These are phyloP conservation scores for Copromyces sp. DNA, from an alignment of 495 filamentous ascomycete genomes.

Conservation along the genomic window DNA sequence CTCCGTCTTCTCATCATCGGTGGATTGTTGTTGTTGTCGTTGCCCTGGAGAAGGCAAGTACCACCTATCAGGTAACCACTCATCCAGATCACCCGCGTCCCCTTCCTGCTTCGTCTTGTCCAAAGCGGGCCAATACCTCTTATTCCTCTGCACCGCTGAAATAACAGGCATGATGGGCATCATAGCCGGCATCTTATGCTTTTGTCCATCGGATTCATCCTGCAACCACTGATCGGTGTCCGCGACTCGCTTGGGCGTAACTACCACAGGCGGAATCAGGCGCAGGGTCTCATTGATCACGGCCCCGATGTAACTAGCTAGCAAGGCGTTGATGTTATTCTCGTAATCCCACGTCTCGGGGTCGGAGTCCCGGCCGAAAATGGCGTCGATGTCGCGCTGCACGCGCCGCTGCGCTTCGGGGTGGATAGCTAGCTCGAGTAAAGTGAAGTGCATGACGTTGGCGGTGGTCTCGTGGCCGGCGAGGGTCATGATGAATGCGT, in stretches of 20 bases:
- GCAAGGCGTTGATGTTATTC: constrained; percentile 41
- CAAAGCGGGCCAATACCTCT: constrained; percentile 48
- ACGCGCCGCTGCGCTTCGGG: constrained; percentile 45
- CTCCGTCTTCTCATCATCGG: background rate
- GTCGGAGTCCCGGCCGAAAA: constrained; percentile 38
- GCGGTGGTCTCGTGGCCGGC: constrained; percentile 68
- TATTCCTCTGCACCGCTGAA: constrained; percentile 47
- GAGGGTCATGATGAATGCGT: constrained; percentile 61
- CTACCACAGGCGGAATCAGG: constrained; percentile 48
- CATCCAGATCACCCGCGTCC: constrained; percentile 32
- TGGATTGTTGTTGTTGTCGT: constrained; percentile 2
- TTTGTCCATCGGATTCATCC: constrained; percentile 33
- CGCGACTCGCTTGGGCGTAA: constrained; percentile 49
- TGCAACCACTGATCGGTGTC: constrained; percentile 32
- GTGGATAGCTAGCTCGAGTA: constrained; percentile 52
- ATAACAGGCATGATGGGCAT: constrained; percentile 23
- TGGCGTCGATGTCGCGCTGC: constrained; percentile 50
- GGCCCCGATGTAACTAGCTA: constrained; percentile 53
- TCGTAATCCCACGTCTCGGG: constrained; percentile 54
- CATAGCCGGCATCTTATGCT: constrained; percentile 39
- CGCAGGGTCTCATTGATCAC: constrained; percentile 60
- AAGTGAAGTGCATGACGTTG: constrained; percentile 52
- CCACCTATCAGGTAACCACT: constrained; percentile 39
- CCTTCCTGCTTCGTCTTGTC: constrained; percentile 22
- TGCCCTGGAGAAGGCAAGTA: constrained; percentile 18